phyloP scores from a whole-genome alignment of 176 grass and related monocot genomes.

The Cenchrus purpureus region DNA sequence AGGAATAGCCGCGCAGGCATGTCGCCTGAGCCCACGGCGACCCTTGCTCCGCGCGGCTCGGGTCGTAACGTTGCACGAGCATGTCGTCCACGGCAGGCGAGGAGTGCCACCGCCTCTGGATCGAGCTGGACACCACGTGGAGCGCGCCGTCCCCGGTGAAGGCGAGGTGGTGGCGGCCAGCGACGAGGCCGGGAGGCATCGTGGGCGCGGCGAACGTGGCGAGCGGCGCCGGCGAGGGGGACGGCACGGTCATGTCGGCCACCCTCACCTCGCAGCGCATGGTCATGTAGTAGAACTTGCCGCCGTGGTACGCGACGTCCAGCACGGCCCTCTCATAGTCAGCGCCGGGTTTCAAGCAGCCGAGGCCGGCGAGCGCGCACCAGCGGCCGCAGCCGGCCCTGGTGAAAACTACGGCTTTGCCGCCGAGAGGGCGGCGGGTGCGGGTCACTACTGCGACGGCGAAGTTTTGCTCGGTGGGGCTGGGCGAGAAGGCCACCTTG shows the following conservation, averaged over 20 bases:
- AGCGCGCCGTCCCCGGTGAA: slow-evolving; percentile 21
- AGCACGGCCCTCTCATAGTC: no score
- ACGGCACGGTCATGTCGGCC: slow-evolving; percentile 27
- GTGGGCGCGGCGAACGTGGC: no score
- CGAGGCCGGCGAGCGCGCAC: no score
- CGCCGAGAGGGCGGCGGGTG: no score
- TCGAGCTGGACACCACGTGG: slow-evolving; percentile 22
- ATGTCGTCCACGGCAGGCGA: not conserved
- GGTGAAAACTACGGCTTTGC: not conserved
- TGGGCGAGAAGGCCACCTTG: slow-evolving; percentile 33
- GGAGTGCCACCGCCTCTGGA: no score
- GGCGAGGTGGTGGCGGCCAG: slow-evolving; percentile 7
- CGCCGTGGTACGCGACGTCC: slow-evolving; percentile 23
- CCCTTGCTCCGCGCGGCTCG: not conserved
- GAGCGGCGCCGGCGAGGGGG: not conserved
- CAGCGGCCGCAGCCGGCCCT: not conserved
- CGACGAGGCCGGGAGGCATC: not conserved
- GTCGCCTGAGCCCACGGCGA: not conserved
- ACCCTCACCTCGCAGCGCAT: not conserved
- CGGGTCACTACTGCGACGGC: not conserved
- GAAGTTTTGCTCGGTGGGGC: slow-evolving; percentile 4
- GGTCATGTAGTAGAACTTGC: slow-evolving; percentile 41
- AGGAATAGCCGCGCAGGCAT: not conserved
- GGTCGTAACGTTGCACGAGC: not conserved
- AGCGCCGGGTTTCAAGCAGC: no score